Evolutionary conservation across 1,284 basidiomycete species (phyloP), one percentile per base, ranked within the genome.

Genomic region (Vanrija pseudolonga): DNA sequence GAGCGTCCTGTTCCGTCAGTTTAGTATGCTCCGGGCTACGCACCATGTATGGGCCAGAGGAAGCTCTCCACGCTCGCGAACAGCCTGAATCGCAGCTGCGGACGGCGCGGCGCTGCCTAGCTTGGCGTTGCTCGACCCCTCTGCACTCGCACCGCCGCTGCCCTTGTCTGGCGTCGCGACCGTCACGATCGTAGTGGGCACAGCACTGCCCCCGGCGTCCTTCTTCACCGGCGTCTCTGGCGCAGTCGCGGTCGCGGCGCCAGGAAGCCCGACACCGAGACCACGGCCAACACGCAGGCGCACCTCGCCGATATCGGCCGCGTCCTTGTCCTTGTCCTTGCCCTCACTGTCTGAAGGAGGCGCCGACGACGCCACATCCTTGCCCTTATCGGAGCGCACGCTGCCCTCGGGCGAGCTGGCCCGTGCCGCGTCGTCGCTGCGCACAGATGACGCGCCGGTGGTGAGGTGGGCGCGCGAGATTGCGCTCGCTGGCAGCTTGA

Each of bases 11-110:
- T 22, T n/a, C n/a, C 1, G 48, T 53, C 22, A 56, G 54, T 5
- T 53, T 18, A 56, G 54, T 5, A n/a, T 3, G 26, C 2, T 19
- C 5, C 1, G 8, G 17, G 20, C 9, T 15, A 80, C 84, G 63
- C 55, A 89, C 90, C 91, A 95, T 53, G 83, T 71, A 73, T 87
- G 87, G 67, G 89, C 86, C 26, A 95, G 78, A 3, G 90, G 90
- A 68, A 91, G 89, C 69, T 89, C 88, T 32, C 32, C 32, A 15
- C 32, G 32, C 12, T 32, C 32, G 32, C 32, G 32, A 9, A 32
- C 32, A 32, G 32, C 32, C 9, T 32, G 12, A 32, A 32, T 9
- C 8, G 32, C 15, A 12, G 36, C 43, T 7, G n/a, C 15, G 3
- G 28, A 20, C 22, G 28, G 37, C 20, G 14, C 23, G 9, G 8